Conservation (phyloP, 139 green algal genomes). For the Closterium sp. region DNA sequence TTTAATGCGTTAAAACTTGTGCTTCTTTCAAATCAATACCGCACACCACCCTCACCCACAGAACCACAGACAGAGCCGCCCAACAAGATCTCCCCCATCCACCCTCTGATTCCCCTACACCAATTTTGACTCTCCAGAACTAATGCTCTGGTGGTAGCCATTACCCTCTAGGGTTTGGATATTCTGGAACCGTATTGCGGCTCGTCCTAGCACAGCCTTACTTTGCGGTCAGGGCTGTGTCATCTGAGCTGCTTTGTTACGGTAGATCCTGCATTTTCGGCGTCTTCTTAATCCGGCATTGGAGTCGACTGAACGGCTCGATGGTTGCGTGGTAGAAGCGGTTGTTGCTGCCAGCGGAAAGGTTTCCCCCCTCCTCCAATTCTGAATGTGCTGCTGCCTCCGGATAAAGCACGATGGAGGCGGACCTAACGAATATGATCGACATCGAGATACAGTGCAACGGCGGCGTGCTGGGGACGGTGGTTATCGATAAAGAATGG, state of each 20-base stretch:
- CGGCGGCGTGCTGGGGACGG: not conserved
- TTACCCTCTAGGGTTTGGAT: not conserved
- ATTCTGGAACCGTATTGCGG: not conserved
- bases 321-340: not conserved
- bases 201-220: not conserved
- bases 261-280: not conserved
- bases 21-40: no score
- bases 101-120: not conserved
- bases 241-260: not conserved
- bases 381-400: not conserved
- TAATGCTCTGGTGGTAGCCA: not conserved
- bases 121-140: not conserved
- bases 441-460: not conserved
- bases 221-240: not conserved
- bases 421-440: slow-evolving; percentile 1
- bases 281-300: not conserved
- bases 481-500: slow-evolving; percentile 3
- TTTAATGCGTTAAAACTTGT: no score
- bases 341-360: not conserved
- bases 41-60: not conserved
- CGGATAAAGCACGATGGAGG: not conserved
- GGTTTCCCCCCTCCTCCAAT: not conserved
- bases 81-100: not conserved
- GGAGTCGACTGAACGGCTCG: not conserved
- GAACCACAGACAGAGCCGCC: not conserved